A percentile compares a stretch with the other conserved stretches of the same genome.
Conservation (phyloP, 2,329 filamentous ascomycete genomes). For the Emmonsiellopsis sp. region DNA sequence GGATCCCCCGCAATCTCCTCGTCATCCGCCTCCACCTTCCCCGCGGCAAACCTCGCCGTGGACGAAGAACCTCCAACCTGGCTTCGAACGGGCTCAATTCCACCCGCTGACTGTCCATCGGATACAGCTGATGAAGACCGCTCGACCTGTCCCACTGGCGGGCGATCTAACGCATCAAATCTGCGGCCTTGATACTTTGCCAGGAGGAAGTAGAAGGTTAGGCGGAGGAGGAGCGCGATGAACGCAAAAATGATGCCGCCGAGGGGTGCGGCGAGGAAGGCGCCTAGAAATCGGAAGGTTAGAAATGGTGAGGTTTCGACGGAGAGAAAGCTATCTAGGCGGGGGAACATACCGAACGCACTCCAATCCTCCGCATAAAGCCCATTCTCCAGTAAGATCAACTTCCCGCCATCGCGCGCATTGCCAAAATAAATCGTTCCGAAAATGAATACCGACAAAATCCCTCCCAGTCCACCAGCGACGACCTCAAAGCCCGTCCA, state of each 20-base stretch:
- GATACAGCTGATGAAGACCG: neutral
- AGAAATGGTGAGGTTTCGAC: neutral
- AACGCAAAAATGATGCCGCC: constrained; percentile 65
- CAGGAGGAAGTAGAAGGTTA: constrained; percentile 48
- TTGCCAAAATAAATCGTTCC: constrained; percentile 68
- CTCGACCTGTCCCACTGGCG: constrained; percentile 26
- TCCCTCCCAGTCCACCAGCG: constrained; percentile 64
- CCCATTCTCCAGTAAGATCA: constrained; percentile 63
- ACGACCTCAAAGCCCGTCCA: constrained; percentile 76
- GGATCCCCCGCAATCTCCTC: neutral
- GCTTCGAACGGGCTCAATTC: neutral
- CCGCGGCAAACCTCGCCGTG: too few species aligned
- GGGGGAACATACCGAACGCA: constrained; percentile 50
- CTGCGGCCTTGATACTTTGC: constrained; percentile 50
- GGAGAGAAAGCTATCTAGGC: neutral
- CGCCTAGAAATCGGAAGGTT: constrained; percentile 28
- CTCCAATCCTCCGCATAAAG: constrained; percentile 72
- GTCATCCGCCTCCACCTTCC: neutral
- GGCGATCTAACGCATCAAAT: constrained; percentile 57
- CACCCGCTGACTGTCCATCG: neutral
- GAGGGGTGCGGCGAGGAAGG: constrained; percentile 69
- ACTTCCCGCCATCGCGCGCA: constrained; percentile 51
- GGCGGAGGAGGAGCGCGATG: constrained; percentile 50
- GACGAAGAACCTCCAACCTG: too few species aligned
- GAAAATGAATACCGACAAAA: constrained; percentile 72